These are phyloP conservation scores for Scleromitrula shiraiana DNA, from an alignment of 2,329 filamentous ascomycete genomes.

Conservation along the genomic window DNA sequence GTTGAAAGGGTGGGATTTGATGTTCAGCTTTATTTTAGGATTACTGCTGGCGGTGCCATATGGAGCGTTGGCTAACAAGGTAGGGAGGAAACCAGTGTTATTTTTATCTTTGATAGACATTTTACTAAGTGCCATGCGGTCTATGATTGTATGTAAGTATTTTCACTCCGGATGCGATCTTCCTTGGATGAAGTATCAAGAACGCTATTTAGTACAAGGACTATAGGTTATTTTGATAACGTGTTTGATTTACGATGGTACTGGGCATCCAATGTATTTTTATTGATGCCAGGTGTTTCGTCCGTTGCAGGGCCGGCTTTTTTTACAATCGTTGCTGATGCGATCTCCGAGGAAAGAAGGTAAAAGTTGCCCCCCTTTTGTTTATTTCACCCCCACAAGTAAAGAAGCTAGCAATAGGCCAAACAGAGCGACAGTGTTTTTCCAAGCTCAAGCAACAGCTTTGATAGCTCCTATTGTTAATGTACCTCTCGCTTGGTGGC, in stretches of 20 bases:
- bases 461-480: constrained; percentile 29
- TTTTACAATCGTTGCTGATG: constrained; percentile 31
- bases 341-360: constrained; percentile 29
- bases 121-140: constrained; percentile 1
- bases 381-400: background rate
- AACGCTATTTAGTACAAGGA: too few relatives aligned
- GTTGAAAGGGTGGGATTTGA: constrained; percentile 39
- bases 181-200: too few relatives aligned
- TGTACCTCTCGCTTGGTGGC: constrained; percentile 28
- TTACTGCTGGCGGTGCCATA: constrained; percentile 16
- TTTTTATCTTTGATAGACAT: constrained; percentile 9
- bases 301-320: constrained; percentile 26
- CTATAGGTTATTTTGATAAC: constrained; percentile 7
- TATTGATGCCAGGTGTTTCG: constrained; percentile 30
- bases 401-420: constrained; percentile 10
- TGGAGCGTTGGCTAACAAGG: constrained; percentile 14
- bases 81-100: constrained; percentile 13
- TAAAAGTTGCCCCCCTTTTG: too few relatives aligned
- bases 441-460: constrained; percentile 19
- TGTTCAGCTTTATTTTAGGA: constrained; percentile 41
- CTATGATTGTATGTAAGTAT: constrained; percentile 13
- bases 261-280: constrained; percentile 25
- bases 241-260: constrained; percentile 22
- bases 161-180: too few relatives aligned
- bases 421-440: constrained; percentile 28